Percentiles rank a stretch among this genome's conserved stretches.
phyloP scores from a whole-genome alignment of 495 filamentous ascomycete species.

The Wilcoxina mikolae region DNA sequence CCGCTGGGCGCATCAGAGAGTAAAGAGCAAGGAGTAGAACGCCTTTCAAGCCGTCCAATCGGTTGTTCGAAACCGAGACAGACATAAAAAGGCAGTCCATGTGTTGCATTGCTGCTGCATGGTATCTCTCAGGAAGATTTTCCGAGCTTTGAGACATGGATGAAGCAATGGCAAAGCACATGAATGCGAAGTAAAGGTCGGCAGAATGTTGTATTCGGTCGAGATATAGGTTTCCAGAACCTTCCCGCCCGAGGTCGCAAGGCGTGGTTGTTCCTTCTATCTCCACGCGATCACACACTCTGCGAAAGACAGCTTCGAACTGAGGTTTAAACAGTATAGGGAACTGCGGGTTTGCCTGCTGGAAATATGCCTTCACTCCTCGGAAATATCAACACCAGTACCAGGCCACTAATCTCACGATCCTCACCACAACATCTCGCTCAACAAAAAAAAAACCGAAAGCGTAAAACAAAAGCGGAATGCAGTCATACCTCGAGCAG shows the following conservation, averaged over 20 bases:
- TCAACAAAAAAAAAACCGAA: no score
- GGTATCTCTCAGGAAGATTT: constrained; percentile 21
- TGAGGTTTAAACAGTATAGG: constrained; percentile 20
- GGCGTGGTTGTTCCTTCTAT: constrained; percentile 6
- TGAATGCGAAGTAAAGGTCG: constrained; percentile 24
- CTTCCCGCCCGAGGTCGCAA: background rate
- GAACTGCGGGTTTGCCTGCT: constrained; percentile 25
- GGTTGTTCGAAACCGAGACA: constrained; percentile 21
- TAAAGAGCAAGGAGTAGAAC: constrained; percentile 38
- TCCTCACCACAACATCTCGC: no score
- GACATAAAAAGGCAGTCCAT: constrained; percentile 21
- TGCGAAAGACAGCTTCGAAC: constrained; percentile 13
- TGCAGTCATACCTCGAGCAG: constrained; percentile 19
- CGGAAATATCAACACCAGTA: background rate
- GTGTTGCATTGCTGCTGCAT: constrained; percentile 24
- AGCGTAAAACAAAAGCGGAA: no score
- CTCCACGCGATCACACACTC: constrained; percentile 14
- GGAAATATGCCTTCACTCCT: no score
- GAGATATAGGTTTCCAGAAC: background rate
- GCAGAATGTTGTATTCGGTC: constrained; percentile 16
- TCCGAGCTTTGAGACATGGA: constrained; percentile 15
- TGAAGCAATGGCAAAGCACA: constrained; percentile 26
- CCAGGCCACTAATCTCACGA: no score
- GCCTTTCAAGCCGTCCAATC: constrained; percentile 31
- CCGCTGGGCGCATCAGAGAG: constrained; percentile 39